Evolutionary conservation across 352 stramenopile genomes (phyloP).

Genomic region (Globisporangium orthogonon): DNA sequence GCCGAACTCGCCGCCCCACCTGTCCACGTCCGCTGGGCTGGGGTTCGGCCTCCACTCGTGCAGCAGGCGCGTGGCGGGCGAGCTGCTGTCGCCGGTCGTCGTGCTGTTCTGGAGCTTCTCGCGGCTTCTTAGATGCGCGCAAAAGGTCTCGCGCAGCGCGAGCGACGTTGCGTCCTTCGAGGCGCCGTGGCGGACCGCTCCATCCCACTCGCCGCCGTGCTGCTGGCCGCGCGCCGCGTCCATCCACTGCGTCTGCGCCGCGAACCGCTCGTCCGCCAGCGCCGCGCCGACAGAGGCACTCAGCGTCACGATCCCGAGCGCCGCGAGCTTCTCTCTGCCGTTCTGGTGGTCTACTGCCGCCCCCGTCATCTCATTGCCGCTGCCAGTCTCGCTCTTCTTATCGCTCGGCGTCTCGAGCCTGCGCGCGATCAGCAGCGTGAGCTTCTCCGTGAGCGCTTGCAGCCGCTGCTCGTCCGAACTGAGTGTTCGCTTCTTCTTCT

Average conservation of each 20-base stretch:
- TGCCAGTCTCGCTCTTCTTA: too few relatives aligned
- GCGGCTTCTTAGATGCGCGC: conserved; percentile 13
- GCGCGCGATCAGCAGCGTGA: conserved; percentile 47
- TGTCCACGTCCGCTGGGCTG: conserved; percentile 50
- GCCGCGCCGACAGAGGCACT: conserved; percentile 49
- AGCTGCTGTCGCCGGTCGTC: too few relatives aligned
- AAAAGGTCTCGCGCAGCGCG: conserved; percentile 32
- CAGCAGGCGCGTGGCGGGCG: conserved; percentile 7
- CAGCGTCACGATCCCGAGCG: conserved; percentile 53
- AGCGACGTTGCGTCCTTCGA: conserved; percentile 72
- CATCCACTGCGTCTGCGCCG: conserved; percentile 82
- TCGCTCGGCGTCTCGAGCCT: conserved; percentile 14
- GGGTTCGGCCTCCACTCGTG: conserved; percentile 68
- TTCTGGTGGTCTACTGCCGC: conserved; percentile 24
- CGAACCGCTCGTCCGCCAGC: conserved; percentile 45
- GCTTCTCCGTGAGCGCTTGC: conserved; percentile 60
- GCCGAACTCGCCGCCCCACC: conserved; percentile 79
- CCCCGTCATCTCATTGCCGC: too few relatives aligned
- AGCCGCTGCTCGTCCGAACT: conserved; percentile 66
- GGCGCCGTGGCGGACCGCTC: conserved; percentile 60
- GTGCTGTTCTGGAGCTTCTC: background rate
- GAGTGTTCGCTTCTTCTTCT: conserved; percentile 22
- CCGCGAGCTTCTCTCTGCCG: conserved; percentile 52
- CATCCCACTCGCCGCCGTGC: conserved; percentile 61
- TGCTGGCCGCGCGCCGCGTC: conserved; percentile 39